Percentiles rank a stretch among this genome's conserved stretches.
These are phyloP conservation scores for Trifolium fragiferum DNA, from an alignment of 306 rosid species.

Conservation along the genomic window DNA sequence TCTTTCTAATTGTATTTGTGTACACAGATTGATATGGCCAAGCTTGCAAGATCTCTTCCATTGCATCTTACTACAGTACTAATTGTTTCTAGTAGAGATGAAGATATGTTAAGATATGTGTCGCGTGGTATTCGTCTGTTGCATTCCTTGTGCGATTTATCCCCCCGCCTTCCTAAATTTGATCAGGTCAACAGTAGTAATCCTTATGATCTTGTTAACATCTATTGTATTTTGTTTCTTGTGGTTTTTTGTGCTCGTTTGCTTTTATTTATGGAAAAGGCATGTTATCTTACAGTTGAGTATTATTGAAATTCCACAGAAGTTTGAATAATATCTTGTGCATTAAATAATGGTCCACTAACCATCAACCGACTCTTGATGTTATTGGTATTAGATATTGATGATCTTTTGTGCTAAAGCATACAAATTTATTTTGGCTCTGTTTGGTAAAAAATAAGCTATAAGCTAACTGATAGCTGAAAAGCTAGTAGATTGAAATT, in stretches of 20 bases:
- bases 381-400: constrained; percentile 28
- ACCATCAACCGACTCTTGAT: constrained; percentile 11
- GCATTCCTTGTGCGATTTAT: constrained; percentile 90
- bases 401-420: constrained; percentile 14
- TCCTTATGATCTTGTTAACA: constrained; percentile 4
- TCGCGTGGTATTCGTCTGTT: constrained; percentile 78
- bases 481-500: no score
- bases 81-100: constrained; percentile 67
- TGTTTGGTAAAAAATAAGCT: no score
- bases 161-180: constrained; percentile 78
- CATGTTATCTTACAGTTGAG: constrained; percentile 30
- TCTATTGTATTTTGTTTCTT: constrained; percentile 37
- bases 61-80: constrained; percentile 79
- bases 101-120: constrained; percentile 66
- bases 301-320: constrained; percentile 10
- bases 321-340: constrained; percentile 17
- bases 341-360: constrained; percentile 15
- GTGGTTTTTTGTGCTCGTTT: constrained; percentile 23
- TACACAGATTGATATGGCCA: constrained; percentile 92
- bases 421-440: constrained; percentile 25
- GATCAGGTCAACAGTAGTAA: constrained; percentile 72
- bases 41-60: constrained; percentile 81
- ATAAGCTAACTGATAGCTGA: no score
- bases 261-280: constrained; percentile 6
- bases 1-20: constrained; percentile 44